Conservation (phyloP, 2,329 filamentous ascomycete species). For the Metarhizium humberi region DNA sequence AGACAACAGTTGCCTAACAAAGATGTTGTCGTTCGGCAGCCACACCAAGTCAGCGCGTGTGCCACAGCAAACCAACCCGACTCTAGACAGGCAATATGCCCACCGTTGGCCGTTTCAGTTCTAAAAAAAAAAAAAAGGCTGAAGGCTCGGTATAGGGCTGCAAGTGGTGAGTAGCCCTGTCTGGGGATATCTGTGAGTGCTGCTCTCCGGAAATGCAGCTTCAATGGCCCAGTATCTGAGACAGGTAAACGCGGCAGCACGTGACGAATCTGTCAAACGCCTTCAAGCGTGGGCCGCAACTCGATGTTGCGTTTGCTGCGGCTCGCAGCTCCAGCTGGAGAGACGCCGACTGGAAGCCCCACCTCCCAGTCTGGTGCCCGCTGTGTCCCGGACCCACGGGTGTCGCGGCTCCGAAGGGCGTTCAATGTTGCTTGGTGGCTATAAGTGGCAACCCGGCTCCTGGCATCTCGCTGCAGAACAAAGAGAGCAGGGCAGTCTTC, state of each 20-base stretch:
- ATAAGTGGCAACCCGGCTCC: background rate
- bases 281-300: no score
- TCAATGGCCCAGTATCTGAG: no score
- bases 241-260: no score
- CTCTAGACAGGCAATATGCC: background rate
- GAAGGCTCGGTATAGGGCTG: background rate
- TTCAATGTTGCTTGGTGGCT: background rate
- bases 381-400: background rate
- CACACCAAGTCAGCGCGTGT: background rate
- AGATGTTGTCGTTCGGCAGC: background rate
- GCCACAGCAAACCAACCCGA: background rate
- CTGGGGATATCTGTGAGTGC: background rate
- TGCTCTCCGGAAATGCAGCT: no score
- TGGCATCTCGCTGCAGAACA: background rate
- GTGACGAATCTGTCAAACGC: background rate
- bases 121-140: background rate
- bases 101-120: background rate
- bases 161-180: background rate
- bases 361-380: background rate
- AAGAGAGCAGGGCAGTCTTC: background rate
- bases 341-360: conserved; percentile 3
- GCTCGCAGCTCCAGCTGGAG: background rate
- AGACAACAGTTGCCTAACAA: background rate
- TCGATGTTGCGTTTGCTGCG: no score
- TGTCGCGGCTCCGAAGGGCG: background rate